phyloP scores from a whole-genome alignment of 257 asterid species.

The Leptodermis oblonga region DNA sequence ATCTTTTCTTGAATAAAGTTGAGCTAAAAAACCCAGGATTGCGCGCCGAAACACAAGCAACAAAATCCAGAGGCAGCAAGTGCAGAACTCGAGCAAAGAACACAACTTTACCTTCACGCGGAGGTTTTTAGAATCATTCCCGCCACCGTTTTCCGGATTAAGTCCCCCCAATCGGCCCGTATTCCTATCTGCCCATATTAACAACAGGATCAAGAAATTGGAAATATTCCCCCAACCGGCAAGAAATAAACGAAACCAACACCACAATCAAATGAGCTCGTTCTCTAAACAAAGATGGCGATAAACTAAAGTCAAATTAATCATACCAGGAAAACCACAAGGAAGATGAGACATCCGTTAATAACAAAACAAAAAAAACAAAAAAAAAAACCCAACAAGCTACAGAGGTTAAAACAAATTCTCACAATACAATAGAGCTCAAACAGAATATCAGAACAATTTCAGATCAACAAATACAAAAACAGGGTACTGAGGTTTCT shows the following conservation, averaged over 20 bases:
- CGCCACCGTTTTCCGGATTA: constrained; percentile 33
- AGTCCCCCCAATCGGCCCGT: constrained; percentile 33
- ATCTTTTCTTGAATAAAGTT: not conserved
- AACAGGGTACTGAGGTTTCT: not conserved
- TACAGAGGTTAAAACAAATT: not conserved
- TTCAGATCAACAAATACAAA: not conserved
- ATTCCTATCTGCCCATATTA: constrained; percentile 36
- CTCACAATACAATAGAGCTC: not conserved
- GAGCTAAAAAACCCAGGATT: not conserved
- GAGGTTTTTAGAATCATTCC: constrained; percentile 41
- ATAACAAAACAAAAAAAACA: too few relatives aligned
- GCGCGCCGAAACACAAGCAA: not conserved
- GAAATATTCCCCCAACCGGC: not conserved
- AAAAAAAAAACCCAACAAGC: too few relatives aligned
- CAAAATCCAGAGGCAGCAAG: not conserved
- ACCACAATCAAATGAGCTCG: not conserved
- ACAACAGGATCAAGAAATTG: not conserved
- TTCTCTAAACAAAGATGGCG: not conserved
- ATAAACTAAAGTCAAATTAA: not conserved
- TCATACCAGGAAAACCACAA: not conserved
- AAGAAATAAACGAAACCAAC: not conserved
- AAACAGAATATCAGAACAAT: not conserved
- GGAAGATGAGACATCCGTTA: not conserved
- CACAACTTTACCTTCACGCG: constrained; percentile 35
- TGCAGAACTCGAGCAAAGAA: not conserved